Base-by-base conservation (phyloP, 768 basidiomycete genomes). In the Leccinum uliginosum region DNA sequence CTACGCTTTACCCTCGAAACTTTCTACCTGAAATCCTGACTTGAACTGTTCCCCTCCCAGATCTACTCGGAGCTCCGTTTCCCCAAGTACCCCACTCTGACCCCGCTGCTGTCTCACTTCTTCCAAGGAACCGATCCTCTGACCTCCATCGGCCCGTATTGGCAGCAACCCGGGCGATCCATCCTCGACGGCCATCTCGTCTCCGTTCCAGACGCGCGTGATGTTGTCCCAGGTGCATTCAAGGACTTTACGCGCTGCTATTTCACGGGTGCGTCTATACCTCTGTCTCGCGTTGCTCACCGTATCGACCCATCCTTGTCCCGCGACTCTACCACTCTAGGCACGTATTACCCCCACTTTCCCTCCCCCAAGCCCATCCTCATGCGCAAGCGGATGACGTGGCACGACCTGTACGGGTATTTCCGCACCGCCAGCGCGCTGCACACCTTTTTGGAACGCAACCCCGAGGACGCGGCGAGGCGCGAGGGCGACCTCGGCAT, bases 81-180 rank as follows among this genome's bases (percentile, higher is more conserved):
- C 6, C 74, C 84, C 3, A 62, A 75, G 35, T 83, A 82, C 63
- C 89, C 88, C 0, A 67, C 78, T 1, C 69, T 86, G 27, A 80
- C 81, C 1, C 77, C 80, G 0, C 71, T 83, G 14, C 86, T 93
- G 58, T 79, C 80, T 9, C 75, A 74, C 3, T 91, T 85, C 66
- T 76, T 81, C 2, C 85, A 86, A 65, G 87, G 87, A 0, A 71
- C 65, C 3, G 81, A 87, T 60, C 78, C 76, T 2, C 49, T 55
- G 9, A 78, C 73, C 30, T 83, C 83, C 43, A 67, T 90, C 6
- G 91, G 91, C 1, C 80, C 83, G 2, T 81, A 91, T 65, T 93
- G 90, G 80, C 80, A 93, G 62, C 83, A 86, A 29, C 91, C 92
- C 0, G 92, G 92, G 15, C 79, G 92, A 12, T 81, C 81, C 0